Evolutionary conservation across 2,329 filamentous ascomycete genomes (phyloP).

Genomic region (Hypomyces perniciosus): DNA sequence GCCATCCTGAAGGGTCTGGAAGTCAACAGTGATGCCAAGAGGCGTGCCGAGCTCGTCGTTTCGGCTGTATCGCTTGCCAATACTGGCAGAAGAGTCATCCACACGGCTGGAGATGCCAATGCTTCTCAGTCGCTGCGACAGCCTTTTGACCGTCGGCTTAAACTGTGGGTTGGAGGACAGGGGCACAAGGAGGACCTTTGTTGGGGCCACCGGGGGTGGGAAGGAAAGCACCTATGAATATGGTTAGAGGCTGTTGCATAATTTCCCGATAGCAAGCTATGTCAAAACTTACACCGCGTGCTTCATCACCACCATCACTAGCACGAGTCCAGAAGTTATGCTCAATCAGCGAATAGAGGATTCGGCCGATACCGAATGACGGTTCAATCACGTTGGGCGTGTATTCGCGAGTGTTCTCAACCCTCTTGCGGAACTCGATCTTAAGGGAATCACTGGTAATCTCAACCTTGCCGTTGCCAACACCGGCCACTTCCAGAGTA

Average conservation of each 20-base stretch:
- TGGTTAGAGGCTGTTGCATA: background rate
- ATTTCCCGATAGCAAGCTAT: too few species aligned
- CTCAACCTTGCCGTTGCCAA: constrained; percentile 67
- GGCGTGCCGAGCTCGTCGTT: constrained; percentile 96
- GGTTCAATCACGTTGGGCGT: constrained; percentile 96
- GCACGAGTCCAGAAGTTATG: constrained; percentile 89
- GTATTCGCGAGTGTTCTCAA: constrained; percentile 82
- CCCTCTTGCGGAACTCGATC: constrained; percentile 77
- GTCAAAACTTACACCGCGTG: constrained; percentile 66
- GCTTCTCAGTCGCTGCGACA: constrained; percentile 71
- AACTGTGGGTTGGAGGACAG: constrained; percentile 78
- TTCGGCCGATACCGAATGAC: constrained; percentile 93
- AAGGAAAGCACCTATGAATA: constrained; percentile 44
- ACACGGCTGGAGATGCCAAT: constrained; percentile 76
- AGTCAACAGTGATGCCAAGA: constrained; percentile 90
- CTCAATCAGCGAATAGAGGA: constrained; percentile 88
- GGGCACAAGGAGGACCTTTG: constrained; percentile 88
- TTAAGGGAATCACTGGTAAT: constrained; percentile 72
- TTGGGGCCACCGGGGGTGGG: constrained; percentile 70
- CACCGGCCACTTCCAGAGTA: constrained; percentile 63
- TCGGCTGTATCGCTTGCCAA: constrained; percentile 89
- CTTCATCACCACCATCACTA: constrained; percentile 57
- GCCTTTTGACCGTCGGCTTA: constrained; percentile 64
- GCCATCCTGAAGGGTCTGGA: constrained; percentile 85
- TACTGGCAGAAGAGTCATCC: constrained; percentile 84